Base-by-base conservation (phyloP, 176 grass and related monocot species). In the Elaeis guineensis region DNA sequence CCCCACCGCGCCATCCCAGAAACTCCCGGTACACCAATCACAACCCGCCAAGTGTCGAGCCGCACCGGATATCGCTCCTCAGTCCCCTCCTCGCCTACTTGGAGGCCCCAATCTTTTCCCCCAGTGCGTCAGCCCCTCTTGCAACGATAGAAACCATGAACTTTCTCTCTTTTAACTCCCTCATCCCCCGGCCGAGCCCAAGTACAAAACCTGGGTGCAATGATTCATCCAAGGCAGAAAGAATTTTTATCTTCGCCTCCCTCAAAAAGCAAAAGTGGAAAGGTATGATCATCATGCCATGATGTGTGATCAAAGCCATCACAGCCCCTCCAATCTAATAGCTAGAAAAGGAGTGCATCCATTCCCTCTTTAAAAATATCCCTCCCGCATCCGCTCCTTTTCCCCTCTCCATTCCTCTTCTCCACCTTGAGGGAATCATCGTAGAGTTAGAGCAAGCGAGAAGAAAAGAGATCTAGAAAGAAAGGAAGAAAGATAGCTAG, bases 141-240 rank as follows among this genome's bases (percentile, higher is more conserved):
- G 35, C 35, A 6, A 44, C 35, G 35, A 14, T 44, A 14, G 2
- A 14, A 44, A 11, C 35, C 35, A 35, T 35, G 32, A 35, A 23
- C 23, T 23, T 2, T 23, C 23, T 23, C 23, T 23, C 23, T 23
- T n/a, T n/a, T n/a, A n/a, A n/a, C 23, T 23, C 23, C 3, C 23
- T 2, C 23, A 14, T 9, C 35, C 35, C 6, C 32, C 62, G 21
- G 2, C 49, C 15, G 20, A 73, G 19, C 28, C 71, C 53, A 64
- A 74, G 71, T 74, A 74, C 59, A 74, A 74, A 30, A 28, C 55
- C 39, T 20, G 71, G 59, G 59, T 74, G 25, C 57, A 55, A 55
- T 74, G 39, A 63, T 74, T 17, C 35, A 61, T 61, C 57, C 69
- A 17, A 19, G 20, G 52, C 44, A 23, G 23, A 7, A 7, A 44